Evolutionary conservation across 305 asterid species (phyloP), one percentile per base, ranked within the genome.

Genomic region (Rubia peregrina): DNA sequence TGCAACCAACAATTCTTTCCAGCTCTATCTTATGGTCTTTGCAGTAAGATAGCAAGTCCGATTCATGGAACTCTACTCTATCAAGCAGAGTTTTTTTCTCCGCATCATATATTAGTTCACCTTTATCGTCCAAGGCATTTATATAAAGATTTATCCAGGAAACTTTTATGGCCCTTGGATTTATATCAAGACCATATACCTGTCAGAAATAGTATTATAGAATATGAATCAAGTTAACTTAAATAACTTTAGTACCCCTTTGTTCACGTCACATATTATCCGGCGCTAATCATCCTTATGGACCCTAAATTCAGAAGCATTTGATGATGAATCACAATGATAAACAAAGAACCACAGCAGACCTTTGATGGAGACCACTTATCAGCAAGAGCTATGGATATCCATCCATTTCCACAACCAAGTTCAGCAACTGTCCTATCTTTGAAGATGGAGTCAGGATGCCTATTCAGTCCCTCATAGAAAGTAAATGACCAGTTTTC

Each of bases 351-450:
- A 63, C 67, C 61, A 65, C 74, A 49, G 30, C 13, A 69, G 64
- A 91, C 99, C 98, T 95, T 95, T 26, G 38, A 74, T 10, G 99
- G 99, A 64, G 75, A 84, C 98, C 96, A 95, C 79, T 95, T 95
- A 78, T 91, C 96, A 65, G 99, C 98, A 79, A 91, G 82, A 73
- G 99, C 99, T 71, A 95, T 91, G 73, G 99, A 95, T 86, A 95
- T 95, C 99, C 97, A 95, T 77, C 99, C 98, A 84, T 95, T 95
- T 73, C 99, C 98, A 74, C 99, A 91, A 64, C 99, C 99, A 82
- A 95, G 95, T 81, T 95, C 99, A 75, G 97, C 87, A 74, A 91
- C 87, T 2, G 95, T 86, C 85, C 81, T 91, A 82, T 91, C 99
- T 84, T 85, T 86, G 81, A 95, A 95, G 71, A 90, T 90, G 74